phyloP scores from a whole-genome alignment of 352 stramenopile species.

The Poterioochromonas sp. region DNA sequence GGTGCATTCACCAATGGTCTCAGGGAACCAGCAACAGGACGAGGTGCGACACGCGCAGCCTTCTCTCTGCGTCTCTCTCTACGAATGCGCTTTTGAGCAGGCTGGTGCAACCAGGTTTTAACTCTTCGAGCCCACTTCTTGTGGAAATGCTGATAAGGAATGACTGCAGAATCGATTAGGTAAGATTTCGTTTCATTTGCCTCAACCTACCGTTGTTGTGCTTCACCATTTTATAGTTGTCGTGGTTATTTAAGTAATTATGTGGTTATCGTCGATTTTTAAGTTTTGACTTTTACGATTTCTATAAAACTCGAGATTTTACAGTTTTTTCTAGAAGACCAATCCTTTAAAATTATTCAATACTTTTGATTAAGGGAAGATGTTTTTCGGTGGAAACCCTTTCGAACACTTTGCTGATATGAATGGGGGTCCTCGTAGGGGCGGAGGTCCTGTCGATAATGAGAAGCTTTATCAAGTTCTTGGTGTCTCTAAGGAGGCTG shows the following conservation, averaged over 20 bases:
- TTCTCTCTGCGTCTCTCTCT: conserved; percentile 89
- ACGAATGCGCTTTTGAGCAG: conserved; percentile 92
- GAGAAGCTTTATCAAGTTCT: conserved; percentile 49
- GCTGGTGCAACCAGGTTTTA: conserved; percentile 93
- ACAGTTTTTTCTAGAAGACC: too few species aligned
- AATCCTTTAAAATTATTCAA: too few species aligned
- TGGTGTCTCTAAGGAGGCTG: conserved; percentile 52
- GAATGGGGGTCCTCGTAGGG: background rate
- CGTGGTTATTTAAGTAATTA: too few species aligned
- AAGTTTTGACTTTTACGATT: too few species aligned
- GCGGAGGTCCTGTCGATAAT: conserved; percentile 42
- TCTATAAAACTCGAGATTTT: too few species aligned
- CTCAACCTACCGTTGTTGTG: conserved; percentile 82
- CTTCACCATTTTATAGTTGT: conserved; percentile 93
- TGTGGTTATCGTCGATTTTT: too few species aligned
- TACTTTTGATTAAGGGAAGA: too few species aligned
- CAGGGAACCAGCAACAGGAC: conserved; percentile 86
- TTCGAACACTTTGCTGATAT: background rate
- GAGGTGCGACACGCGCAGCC: conserved; percentile 90
- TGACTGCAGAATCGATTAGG: conserved; percentile 52
- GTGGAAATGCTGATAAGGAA: conserved; percentile 98
- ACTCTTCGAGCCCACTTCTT: conserved; percentile 96
- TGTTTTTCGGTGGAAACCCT: conserved; percentile 30
- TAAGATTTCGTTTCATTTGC: background rate
- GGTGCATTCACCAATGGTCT: conserved; percentile 93